A percentile compares a stretch with the other conserved stretches of the same genome.
Conservation (phyloP, 169 alveolate species). For the Cryptosporidium ryanae region DNA sequence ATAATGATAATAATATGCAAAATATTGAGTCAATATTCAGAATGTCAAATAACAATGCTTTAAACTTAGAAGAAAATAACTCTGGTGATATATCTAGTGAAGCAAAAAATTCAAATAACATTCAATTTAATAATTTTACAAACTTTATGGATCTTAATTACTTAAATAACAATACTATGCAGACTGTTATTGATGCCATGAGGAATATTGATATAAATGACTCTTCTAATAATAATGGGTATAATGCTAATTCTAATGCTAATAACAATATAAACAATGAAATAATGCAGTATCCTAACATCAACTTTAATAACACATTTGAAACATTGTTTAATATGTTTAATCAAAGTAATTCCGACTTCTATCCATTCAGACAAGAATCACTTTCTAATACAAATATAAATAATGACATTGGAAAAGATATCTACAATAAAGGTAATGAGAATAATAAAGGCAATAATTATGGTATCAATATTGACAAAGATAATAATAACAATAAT, state of each 20-base stretch:
- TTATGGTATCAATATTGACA: neutral
- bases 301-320: too few relatives aligned
- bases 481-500: too few relatives aligned
- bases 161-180: conserved; percentile 8
- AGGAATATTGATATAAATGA: conserved; percentile 44
- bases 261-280: neutral
- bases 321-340: too few relatives aligned
- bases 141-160: conserved; percentile 20
- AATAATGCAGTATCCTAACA: too few relatives aligned
- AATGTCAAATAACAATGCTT: neutral
- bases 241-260: conserved; percentile 10
- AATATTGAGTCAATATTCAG: neutral
- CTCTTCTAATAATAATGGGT: neutral
- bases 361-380: too few relatives aligned
- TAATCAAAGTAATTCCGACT: too few relatives aligned
- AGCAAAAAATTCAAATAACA: conserved; percentile 1
- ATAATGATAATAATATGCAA: neutral
- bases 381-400: too few relatives aligned
- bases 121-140: conserved; percentile 3
- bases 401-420: too few relatives aligned
- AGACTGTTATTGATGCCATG: conserved; percentile 69
- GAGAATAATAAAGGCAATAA: neutral
- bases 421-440: neutral
- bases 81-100: neutral
- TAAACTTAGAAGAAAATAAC: neutral